Conservation (phyloP, 2,329 filamentous ascomycete species). For the Stagonosporopsis rhizophila region DNA sequence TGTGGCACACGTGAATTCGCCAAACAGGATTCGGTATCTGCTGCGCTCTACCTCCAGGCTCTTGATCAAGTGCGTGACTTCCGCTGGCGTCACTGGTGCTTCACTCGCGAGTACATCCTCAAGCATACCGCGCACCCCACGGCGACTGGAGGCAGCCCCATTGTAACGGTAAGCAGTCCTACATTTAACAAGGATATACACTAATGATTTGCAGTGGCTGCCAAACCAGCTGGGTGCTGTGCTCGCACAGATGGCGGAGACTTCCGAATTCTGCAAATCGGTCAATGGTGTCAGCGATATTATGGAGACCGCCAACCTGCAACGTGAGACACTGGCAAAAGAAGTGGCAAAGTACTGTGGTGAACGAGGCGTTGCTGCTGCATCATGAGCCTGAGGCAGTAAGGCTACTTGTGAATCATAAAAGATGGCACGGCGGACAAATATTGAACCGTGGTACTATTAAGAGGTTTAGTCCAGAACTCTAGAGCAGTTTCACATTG, state of each 20-base stretch:
- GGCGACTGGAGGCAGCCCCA: slow-evolving; percentile 80
- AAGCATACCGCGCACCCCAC: slow-evolving; percentile 78
- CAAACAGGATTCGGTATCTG: slow-evolving; percentile 66
- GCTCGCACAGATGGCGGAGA: slow-evolving; percentile 70
- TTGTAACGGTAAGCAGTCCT: slow-evolving; percentile 65
- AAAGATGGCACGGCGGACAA: background rate
- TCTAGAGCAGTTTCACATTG: background rate
- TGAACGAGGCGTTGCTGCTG: slow-evolving; percentile 59
- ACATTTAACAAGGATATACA: background rate
- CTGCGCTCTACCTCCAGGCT: slow-evolving; percentile 55
- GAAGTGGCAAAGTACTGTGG: slow-evolving; percentile 78
- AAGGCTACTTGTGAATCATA: slow-evolving; percentile 3
- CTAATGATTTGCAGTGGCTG: slow-evolving; percentile 63
- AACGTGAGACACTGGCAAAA: slow-evolving; percentile 71
- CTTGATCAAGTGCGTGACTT: slow-evolving; percentile 82
- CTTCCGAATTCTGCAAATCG: slow-evolving; percentile 59
- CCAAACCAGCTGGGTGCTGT: slow-evolving; percentile 82
- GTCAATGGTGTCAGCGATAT: slow-evolving; percentile 63
- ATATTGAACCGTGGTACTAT: slow-evolving; percentile 2
- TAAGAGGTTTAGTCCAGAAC: too few species aligned
- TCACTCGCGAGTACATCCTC: slow-evolving; percentile 83
- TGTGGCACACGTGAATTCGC: slow-evolving; percentile 67
- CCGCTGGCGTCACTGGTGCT: slow-evolving; percentile 85
- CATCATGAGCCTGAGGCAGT: slow-evolving; percentile 23
- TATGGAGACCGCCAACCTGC: slow-evolving; percentile 70